These are phyloP conservation scores for Boeremia lycopersici DNA, from an alignment of 2,329 filamentous ascomycete species.

Conservation along the genomic window DNA sequence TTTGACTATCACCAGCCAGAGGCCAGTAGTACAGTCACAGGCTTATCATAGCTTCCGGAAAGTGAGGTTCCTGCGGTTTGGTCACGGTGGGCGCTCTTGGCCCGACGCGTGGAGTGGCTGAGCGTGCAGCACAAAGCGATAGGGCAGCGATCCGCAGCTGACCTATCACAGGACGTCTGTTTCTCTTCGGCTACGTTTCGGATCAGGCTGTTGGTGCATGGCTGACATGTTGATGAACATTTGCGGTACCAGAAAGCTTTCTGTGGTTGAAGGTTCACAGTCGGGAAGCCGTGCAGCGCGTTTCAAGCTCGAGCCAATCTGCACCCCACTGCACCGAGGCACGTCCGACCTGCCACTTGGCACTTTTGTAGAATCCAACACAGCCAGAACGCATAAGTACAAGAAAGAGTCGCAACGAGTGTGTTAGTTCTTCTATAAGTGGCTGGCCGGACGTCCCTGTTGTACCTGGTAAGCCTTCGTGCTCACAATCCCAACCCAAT, in stretches of 20 bases:
- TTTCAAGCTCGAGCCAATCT: slow-evolving; percentile 5
- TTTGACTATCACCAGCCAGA: slow-evolving; percentile 16
- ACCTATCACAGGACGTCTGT: slow-evolving; percentile 17
- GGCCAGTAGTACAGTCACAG: slow-evolving; percentile 9
- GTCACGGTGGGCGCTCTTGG: slow-evolving; percentile 19
- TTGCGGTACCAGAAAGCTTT: not conserved
- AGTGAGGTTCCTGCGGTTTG: slow-evolving; percentile 1
- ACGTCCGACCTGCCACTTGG: no score
- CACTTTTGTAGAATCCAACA: no score
- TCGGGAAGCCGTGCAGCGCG: not conserved
- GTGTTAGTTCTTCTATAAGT: no score
- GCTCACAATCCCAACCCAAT: not conserved
- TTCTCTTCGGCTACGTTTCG: slow-evolving; percentile 6
- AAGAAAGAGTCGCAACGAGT: not conserved
- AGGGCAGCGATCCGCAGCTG: slow-evolving; percentile 2
- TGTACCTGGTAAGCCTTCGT: no score
- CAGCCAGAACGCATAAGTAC: not conserved
- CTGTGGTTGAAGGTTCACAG: slow-evolving; percentile 2
- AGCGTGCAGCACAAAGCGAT: slow-evolving; percentile 19
- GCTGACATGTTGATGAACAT: slow-evolving; percentile 5
- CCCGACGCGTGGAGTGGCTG: slow-evolving; percentile 28
- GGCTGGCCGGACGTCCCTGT: no score
- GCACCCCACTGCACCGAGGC: no score
- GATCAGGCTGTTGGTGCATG: slow-evolving; percentile 2
- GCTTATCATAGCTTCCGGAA: slow-evolving; percentile 21